Conservation (phyloP, 495 filamentous ascomycete genomes). For the Baudoinia panamericana region DNA sequence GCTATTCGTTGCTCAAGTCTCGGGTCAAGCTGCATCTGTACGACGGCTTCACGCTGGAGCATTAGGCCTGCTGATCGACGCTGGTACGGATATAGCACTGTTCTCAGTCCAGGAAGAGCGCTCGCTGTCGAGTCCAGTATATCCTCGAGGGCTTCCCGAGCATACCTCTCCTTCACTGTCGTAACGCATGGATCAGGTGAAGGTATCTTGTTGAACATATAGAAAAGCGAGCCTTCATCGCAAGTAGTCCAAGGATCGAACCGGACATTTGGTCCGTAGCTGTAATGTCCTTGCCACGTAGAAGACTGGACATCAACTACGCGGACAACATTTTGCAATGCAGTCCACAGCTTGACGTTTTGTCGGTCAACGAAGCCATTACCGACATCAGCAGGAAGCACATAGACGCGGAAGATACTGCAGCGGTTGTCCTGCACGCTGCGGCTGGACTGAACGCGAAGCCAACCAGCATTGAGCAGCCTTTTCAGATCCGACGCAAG, state of each 20-base stretch:
- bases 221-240: conserved; percentile 54
- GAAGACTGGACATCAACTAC: conserved; percentile 11
- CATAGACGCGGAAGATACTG: conserved; percentile 12
- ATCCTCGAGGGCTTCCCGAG: conserved; percentile 46
- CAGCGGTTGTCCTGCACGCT: neutral
- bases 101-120: conserved; percentile 48
- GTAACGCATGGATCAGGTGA: conserved; percentile 51
- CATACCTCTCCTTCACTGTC: conserved; percentile 41
- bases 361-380: conserved; percentile 14
- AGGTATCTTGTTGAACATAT: conserved; percentile 74
- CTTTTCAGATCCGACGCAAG: conserved; percentile 2
- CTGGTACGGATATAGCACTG: conserved; percentile 64
- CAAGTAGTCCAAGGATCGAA: conserved; percentile 28
- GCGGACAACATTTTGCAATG: conserved; percentile 6
- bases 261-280: neutral
- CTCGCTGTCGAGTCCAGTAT: conserved; percentile 42
- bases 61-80: conserved; percentile 70
- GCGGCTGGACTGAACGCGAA: conserved; percentile 5
- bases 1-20: conserved; percentile 45
- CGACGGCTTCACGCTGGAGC: conserved; percentile 66
- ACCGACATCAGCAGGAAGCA: conserved; percentile 19
- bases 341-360: conserved; percentile 2
- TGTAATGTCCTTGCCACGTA: conserved; percentile 11
- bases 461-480: conserved; percentile 11
- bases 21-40: conserved; percentile 56